Percentiles rank a stretch among this genome's conserved stretches.
Evolutionary conservation across 2,329 filamentous ascomycete species (phyloP).

Genomic region (Diatrype stigma): DNA sequence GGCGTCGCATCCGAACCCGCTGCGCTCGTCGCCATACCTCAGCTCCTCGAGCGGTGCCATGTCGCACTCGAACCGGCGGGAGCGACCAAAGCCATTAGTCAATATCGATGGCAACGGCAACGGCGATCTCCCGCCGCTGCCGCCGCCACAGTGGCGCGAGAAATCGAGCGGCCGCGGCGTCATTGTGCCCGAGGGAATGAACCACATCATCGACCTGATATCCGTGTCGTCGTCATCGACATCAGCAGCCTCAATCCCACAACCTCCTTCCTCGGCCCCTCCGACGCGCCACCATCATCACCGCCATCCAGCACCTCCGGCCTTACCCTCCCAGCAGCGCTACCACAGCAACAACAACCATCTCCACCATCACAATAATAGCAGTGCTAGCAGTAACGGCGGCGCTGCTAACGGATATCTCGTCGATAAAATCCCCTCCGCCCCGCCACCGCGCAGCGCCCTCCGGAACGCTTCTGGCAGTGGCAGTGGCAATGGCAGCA

Average conservation of each 20-base stretch:
- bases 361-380: neutral
- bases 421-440: neutral
- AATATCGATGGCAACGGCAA: conserved; percentile 13
- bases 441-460: conserved; percentile 18
- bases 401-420: neutral
- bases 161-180: conserved; percentile 26
- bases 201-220: conserved; percentile 27
- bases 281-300: neutral
- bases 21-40: conserved; percentile 12
- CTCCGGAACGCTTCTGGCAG: conserved; percentile 10
- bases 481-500: conserved; percentile 3
- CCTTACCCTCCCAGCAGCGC: neutral
- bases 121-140: conserved; percentile 11
- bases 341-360: neutral
- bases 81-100: conserved; percentile 24
- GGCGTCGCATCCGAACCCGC: conserved; percentile 12
- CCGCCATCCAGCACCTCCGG: neutral
- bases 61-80: conserved; percentile 20
- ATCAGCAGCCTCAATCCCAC: neutral
- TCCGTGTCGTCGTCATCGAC: conserved; percentile 13
- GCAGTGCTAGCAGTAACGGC: neutral
- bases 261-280: neutral
- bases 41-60: conserved; percentile 1
- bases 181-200: conserved; percentile 25
- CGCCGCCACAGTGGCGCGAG: conserved; percentile 26